Percentiles rank a stretch among this genome's conserved stretches.
Conservation (phyloP, 2,329 filamentous ascomycete genomes). For the Colletotrichum somersetense region DNA sequence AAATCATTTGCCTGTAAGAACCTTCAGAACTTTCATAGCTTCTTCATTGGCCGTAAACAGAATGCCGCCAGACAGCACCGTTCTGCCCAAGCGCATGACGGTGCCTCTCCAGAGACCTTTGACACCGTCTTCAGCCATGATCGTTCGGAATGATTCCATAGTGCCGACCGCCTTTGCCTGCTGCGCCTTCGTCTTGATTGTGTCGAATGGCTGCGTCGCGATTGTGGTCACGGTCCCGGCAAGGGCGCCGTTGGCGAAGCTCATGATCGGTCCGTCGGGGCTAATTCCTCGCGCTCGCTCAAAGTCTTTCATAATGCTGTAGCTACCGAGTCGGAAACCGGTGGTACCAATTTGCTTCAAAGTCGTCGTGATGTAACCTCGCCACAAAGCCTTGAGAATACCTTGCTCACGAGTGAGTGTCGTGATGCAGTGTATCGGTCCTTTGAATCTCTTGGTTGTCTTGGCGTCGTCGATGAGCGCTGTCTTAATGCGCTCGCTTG, state of each 20-base stretch:
- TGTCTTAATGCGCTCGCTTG: slow-evolving; percentile 32
- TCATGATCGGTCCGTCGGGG: slow-evolving; percentile 20
- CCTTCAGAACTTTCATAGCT: slow-evolving; percentile 23
- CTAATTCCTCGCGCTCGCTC: slow-evolving; percentile 17
- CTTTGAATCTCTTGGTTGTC: slow-evolving; percentile 17
- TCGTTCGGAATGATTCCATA: slow-evolving; percentile 17
- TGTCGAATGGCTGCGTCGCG: slow-evolving; percentile 33
- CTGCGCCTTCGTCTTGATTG: slow-evolving; percentile 32
- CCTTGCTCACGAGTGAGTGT: slow-evolving; percentile 26
- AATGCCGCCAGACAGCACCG: slow-evolving; percentile 30
- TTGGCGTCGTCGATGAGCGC: slow-evolving; percentile 35
- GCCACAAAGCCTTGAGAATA: slow-evolving; percentile 13
- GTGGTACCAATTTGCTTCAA: slow-evolving; percentile 33
- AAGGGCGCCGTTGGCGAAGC: slow-evolving; percentile 31
- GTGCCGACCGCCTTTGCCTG: slow-evolving; percentile 29
- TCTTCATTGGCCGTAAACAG: slow-evolving; percentile 33
- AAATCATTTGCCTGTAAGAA: background rate
- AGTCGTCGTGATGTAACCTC: slow-evolving; percentile 28
- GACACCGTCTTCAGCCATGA: slow-evolving; percentile 29
- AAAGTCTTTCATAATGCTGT: slow-evolving; percentile 36
- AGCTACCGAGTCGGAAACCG: slow-evolving; percentile 32
- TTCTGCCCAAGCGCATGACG: slow-evolving; percentile 26
- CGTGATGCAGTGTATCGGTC: slow-evolving; percentile 10
- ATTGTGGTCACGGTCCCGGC: slow-evolving; percentile 30
- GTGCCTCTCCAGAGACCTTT: slow-evolving; percentile 31